Conservation (phyloP, 1,284 basidiomycete genomes). For the Coriolopsis trogii region DNA sequence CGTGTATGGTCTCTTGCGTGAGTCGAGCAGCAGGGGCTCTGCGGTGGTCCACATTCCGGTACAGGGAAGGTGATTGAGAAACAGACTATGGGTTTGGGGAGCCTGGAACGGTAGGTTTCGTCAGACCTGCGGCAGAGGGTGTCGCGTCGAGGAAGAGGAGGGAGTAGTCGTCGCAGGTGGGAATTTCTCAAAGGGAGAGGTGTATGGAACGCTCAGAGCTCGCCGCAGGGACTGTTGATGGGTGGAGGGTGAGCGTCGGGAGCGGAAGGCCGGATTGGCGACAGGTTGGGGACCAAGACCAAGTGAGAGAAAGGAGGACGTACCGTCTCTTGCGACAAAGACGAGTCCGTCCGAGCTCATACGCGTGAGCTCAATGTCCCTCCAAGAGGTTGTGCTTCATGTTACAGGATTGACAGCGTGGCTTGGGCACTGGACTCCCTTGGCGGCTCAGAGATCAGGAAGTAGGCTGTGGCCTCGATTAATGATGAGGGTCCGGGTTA, state of each 20-base stretch:
- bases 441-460: constrained; percentile 57
- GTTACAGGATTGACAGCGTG: constrained; percentile 56
- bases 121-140: constrained; percentile 37
- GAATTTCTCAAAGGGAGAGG: constrained; percentile 61
- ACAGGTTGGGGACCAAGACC: too few species aligned
- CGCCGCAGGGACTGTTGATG: not conserved
- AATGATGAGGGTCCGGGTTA: not conserved
- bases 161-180: constrained; percentile 74
- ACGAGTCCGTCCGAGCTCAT: constrained; percentile 59
- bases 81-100: constrained; percentile 45
- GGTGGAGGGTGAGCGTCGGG: too few species aligned
- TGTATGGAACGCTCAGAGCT: constrained; percentile 47
- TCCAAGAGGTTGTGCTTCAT: constrained; percentile 70
- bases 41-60: constrained; percentile 74
- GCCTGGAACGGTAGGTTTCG: constrained; percentile 47
- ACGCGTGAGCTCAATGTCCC: constrained; percentile 70
- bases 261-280: too few species aligned
- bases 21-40: constrained; percentile 82
- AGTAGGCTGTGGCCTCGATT: constrained; percentile 43
- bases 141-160: constrained; percentile 73
- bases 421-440: constrained; percentile 61
- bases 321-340: constrained; percentile 65
- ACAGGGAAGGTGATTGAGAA: constrained; percentile 51
- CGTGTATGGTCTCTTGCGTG: constrained; percentile 47
- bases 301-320: constrained; percentile 30